A percentile compares a stretch with the other conserved stretches of the same genome.
These are phyloP conservation scores for Clathrospora elynae DNA, from an alignment of 2,329 filamentous ascomycete species.

Conservation along the genomic window DNA sequence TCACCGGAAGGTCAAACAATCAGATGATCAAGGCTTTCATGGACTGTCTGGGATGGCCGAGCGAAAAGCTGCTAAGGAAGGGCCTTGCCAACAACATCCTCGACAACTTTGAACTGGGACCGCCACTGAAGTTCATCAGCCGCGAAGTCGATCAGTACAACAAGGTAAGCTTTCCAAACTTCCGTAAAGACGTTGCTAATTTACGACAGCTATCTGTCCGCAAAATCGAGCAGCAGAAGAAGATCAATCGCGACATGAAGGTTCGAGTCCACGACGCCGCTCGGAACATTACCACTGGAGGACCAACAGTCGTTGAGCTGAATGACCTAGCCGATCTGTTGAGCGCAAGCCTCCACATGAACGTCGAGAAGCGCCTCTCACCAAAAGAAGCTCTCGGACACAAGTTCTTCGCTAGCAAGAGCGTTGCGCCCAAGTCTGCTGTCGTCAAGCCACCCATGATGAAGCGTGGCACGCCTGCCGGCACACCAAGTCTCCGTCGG, in stretches of 20 bases:
- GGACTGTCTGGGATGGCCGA: conserved; percentile 92
- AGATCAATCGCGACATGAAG: conserved; percentile 71
- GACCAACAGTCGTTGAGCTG: conserved; percentile 72
- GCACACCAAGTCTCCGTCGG: conserved; percentile 20
- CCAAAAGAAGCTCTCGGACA: conserved; percentile 85
- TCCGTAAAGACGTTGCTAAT: conserved; percentile 15
- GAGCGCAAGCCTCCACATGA: conserved; percentile 84
- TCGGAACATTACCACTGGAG: conserved; percentile 70
- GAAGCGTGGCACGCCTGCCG: conserved; percentile 24
- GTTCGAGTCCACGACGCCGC: conserved; percentile 75
- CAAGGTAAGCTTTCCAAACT: conserved; percentile 27
- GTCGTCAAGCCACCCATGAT: conserved; percentile 36
- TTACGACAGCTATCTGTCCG: conserved; percentile 65
- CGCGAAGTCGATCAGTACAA: conserved; percentile 65
- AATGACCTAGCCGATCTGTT: conserved; percentile 84
- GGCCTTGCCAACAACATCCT: conserved; percentile 70
- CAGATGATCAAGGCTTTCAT: conserved; percentile 97
- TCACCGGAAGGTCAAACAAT: conserved; percentile 94
- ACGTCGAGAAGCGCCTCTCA: conserved; percentile 89
- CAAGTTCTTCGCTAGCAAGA: conserved; percentile 71
- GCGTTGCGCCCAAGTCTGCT: conserved; percentile 28
- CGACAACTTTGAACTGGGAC: conserved; percentile 62
- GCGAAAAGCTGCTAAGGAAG: conserved; percentile 83
- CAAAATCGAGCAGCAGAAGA: conserved; percentile 67
- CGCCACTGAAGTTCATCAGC: conserved; percentile 82